phyloP scores from a whole-genome alignment of 192 early-diverging fungal species.

The Haplosporangium gracile region DNA sequence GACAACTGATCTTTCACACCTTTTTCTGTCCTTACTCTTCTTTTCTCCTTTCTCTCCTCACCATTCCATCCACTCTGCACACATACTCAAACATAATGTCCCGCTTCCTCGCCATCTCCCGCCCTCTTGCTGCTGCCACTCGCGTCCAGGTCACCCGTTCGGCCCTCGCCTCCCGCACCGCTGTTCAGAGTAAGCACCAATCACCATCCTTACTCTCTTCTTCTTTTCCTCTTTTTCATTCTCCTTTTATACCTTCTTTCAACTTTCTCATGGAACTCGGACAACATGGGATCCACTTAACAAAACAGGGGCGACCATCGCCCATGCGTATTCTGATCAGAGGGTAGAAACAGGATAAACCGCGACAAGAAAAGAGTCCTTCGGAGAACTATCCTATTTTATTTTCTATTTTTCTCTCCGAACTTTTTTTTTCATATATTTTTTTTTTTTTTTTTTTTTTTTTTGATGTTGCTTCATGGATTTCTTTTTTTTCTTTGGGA shows the following conservation, averaged over 20 bases:
- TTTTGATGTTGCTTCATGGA: not conserved
- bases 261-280: not conserved
- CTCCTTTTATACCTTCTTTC: not conserved
- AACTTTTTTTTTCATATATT: not conserved
- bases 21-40: not conserved
- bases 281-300: not conserved
- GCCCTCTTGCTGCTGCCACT: constrained; percentile 41
- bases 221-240: not conserved
- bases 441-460: not conserved
- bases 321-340: not conserved
- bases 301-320: not conserved
- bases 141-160: constrained; percentile 38
- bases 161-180: constrained; percentile 38
- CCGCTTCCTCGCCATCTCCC: constrained; percentile 43
- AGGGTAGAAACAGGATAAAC: not conserved
- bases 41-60: not conserved
- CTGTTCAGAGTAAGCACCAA: constrained; percentile 46
- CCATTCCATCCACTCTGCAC: not conserved
- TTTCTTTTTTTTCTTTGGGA: not conserved
- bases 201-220: not conserved
- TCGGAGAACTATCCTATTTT: not conserved
- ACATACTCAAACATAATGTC: constrained; percentile 15
- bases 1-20: not conserved
- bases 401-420: not conserved
- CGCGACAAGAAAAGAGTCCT: not conserved